phyloP scores from a whole-genome alignment of 306 rosid species.

The Rosa lucieae region DNA sequence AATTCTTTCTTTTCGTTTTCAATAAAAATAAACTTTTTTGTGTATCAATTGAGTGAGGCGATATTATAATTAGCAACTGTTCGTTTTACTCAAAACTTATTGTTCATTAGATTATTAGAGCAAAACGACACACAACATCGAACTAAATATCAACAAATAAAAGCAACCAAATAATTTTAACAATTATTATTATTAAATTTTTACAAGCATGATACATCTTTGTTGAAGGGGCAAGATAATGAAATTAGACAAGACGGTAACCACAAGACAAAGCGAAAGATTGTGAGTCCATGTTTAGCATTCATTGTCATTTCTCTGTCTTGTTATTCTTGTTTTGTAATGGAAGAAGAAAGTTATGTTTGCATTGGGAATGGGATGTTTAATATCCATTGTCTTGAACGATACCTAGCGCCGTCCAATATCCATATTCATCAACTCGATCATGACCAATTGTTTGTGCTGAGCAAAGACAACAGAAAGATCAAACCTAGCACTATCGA shows the following conservation, averaged over 20 bases:
- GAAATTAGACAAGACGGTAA: background rate
- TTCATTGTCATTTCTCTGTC: background rate
- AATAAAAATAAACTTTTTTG: too few species aligned
- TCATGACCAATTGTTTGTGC: background rate
- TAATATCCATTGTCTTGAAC: background rate
- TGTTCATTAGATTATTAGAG: too few species aligned
- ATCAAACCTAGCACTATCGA: constrained; percentile 8
- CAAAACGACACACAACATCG: too few species aligned
- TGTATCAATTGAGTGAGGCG: too few species aligned
- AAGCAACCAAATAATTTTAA: background rate
- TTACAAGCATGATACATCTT: background rate
- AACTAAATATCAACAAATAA: background rate
- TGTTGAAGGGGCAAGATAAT: background rate
- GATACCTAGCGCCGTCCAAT: background rate
- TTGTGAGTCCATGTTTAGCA: background rate
- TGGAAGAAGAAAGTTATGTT: background rate
- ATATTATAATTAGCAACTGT: too few species aligned
- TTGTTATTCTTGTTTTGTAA: constrained; percentile 2
- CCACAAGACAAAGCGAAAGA: background rate
- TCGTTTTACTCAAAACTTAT: too few species aligned
- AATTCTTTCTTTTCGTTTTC: too few species aligned
- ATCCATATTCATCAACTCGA: background rate
- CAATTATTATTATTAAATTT: background rate
- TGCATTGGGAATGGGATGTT: constrained; percentile 2
- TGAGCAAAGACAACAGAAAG: constrained; percentile 4